Evolutionary conservation across 2,329 filamentous ascomycete species (phyloP), one percentile per base, ranked within the genome.

Genomic region (Xylaria digitata): DNA sequence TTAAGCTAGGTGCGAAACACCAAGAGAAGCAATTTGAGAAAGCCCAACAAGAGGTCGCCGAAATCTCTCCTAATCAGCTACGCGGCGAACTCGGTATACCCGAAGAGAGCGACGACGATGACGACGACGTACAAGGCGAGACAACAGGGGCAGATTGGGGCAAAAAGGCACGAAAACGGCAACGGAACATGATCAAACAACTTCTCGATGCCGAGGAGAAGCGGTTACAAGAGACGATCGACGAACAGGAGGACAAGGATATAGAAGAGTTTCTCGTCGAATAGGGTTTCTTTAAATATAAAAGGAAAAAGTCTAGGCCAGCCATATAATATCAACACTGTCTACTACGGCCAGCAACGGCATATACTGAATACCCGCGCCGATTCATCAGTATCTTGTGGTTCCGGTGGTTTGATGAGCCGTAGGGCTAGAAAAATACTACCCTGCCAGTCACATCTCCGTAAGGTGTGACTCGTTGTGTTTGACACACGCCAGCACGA

Each of bases 161-260:
- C 50, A 88, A 89, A 80, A 91, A 88, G 81, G 90, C 91, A 9
- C 83, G 90, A 70, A 86, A 87, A 77, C 85, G 90, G 72, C 90
- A 93, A 81, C 85, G 90, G 75, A 85, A 86, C 71, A 84, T 91
- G 78, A 81, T 92, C 67, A 89, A 88, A 82, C 86, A 88, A 75
- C 76, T 91, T 74, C 78, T 92, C 68, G 88, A 89, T 73, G 85
- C 84, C 54, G 83, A 88, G 71, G 90, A 92, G 80, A 82, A 87
- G 80, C 78, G 80, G 74, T 79, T 87, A 72, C 82, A 85, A 71
- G 84, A 87, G 73, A 77, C 81, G 56, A 78, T 82, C 66, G 88
- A 90, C 72, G 87, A 90, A 65, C 85, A 92, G 71, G 88, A 90
- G 67, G 90, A 93, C 77, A 90, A 91, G 80, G 90, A 94, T 77